Percentiles rank a stretch among this genome's conserved stretches.
These are phyloP conservation scores for Xerophyta viscosa DNA, from an alignment of 106 monocot species.

Conservation along the genomic window DNA sequence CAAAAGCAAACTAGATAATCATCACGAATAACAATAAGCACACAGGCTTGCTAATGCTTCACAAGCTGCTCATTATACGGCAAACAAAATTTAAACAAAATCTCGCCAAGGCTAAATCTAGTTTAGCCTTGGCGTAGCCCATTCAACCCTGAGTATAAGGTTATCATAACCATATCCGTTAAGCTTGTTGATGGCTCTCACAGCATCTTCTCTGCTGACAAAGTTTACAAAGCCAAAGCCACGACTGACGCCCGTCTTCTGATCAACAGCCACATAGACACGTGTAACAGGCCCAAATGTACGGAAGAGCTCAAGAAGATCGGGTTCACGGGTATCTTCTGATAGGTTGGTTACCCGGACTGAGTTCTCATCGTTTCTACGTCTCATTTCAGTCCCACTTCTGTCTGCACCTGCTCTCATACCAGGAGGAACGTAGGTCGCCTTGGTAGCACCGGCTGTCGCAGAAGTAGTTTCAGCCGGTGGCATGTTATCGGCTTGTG, in stretches of 20 bases:
- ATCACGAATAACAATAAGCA: neutral
- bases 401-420: constrained; percentile 47
- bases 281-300: constrained; percentile 77
- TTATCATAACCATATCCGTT: constrained; percentile 97
- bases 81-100: neutral
- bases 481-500: constrained; percentile 43
- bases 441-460: constrained; percentile 24
- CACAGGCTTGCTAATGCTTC: too few relatives aligned
- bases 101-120: constrained; percentile 1
- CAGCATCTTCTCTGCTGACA: constrained; percentile 75
- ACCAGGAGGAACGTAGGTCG: constrained; percentile 54
- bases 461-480: constrained; percentile 19
- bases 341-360: constrained; percentile 88
- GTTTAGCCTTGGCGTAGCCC: constrained; percentile 78
- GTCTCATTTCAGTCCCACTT: constrained; percentile 43
- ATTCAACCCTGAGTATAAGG: constrained; percentile 84
- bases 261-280: constrained; percentile 81
- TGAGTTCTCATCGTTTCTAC: constrained; percentile 89
- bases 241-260: constrained; percentile 76
- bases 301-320: constrained; percentile 83
- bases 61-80: neutral
- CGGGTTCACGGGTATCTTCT: constrained; percentile 85
- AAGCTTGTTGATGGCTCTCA: constrained; percentile 83
- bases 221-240: constrained; percentile 96
- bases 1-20: too few relatives aligned